Base-by-base conservation (phyloP, 108 stramenopile species). In the Bacterosira constricta region DNA sequence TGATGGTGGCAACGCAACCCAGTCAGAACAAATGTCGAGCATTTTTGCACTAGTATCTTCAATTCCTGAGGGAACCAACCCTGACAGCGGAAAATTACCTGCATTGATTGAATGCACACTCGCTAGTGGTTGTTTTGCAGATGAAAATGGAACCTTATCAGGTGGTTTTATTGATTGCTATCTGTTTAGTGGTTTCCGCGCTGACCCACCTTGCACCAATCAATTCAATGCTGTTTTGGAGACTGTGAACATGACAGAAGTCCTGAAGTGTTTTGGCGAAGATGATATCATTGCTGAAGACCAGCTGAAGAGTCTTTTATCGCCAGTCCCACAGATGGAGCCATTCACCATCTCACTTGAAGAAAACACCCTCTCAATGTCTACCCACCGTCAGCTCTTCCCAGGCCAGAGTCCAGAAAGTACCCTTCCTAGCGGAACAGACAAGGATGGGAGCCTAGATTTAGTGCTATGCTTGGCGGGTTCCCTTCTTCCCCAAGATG, bases 201-300 rank as follows among this genome's bases (percentile, higher is more conserved):
- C 38, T 0, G 8, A 45, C 3, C 60, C 76, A 13, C 41, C 56
- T 31, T 77, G 76, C 31, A 36, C 23, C 20, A 18, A 63, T 30
- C 45, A 77, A 35, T 70, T 71, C 20, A 29, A 56, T 30, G 49
- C 44, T 11, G 31, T 70, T 23, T 42, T 77, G 44, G 57, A 36
- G 56, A 66, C 36, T 29, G 76, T 26, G 41, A 71, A 51, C 42
- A 10, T 12, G 8, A 77, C 41, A 15, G 12, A 3, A 30, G 38
- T 77, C 39, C 52, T 51, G 3, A 25, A 51, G 4, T 77, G 76
- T 47, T 77, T 77, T 35, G 46, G 12, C 49, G 57, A 47, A 4
- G 64, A 39, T 44, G 25, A 63, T 38, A 32, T 1, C 32, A 38
- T 2, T 39, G 49, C 38, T 4, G 37, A 37, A 51, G 18, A 42